Base-by-base conservation (phyloP, 2,329 filamentous ascomycete species). In the Simplicillium aogashimaense region DNA sequence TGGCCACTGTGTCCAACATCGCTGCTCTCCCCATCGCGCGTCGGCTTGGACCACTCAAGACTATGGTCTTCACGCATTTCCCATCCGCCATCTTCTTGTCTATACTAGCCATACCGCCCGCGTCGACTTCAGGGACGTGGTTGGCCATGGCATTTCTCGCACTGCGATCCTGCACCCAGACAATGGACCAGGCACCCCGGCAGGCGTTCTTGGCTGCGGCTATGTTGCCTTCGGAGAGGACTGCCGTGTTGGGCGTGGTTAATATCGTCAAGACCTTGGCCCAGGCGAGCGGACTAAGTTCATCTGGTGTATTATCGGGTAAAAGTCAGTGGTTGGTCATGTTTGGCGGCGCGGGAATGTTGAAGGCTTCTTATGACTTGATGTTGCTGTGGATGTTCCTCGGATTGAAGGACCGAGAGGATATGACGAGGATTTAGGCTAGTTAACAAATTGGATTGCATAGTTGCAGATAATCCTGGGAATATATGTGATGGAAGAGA, bases 21-120 rank as follows among this genome's bases (percentile, higher is more conserved):
- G 59, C 70, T 0, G 73, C 74, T 1, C 67, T 71, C 5, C 69
- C 73, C 4, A 60, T 78, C 2, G 69, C 74, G 6, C 71, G 70
- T 20, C 62, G 73, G 5, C 59, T 78, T 30, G 75, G 75, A 6
- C 20, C 20, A 25, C 20, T 25, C 20, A 25, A 25, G 66, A 85
- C 81, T 2, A 86, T 86, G 82, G 80, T 83, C 8, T 83, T 84
- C 51, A 85, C 81, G 0, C 81, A 86, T 49, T 64, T 86, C 1
- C 83, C 83, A 0, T 83, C 80, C 0, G 67, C 81, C 7, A 58
- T 86, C 18, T 80, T 78, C 47, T 68, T 86, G 2, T 64, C 74
- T 12, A 57, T 86, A 15, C 75, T 86, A 16, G 74, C 78, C 0
- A 50, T 80, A 1, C 76, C 79, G 9, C 20, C 20, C 9, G 20